Base-by-base conservation (phyloP, 768 basidiomycete genomes). In the Suillus cothurnatus region DNA sequence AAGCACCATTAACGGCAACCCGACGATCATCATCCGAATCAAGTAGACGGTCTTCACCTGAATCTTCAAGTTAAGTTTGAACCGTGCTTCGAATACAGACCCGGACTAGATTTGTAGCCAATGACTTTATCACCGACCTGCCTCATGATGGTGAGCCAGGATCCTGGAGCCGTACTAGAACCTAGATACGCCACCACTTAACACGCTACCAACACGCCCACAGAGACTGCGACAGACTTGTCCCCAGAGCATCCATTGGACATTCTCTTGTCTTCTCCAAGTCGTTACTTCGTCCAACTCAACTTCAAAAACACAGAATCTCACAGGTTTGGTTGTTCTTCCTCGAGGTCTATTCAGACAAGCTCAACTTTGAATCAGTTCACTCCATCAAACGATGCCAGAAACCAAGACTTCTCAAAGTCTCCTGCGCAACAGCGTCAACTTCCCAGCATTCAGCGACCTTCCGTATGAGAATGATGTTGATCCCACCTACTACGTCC, bases 381-480 rank as follows among this genome's bases (percentile, higher is more conserved):
- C 17, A 21, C 19, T 7, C 3, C 58, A 31, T 11, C 26, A 58
- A 38, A 59, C 28, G 0, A 59, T 59, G 58, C 41, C 58, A 4
- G 11, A 31, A 3, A 28, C 39, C 39, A 31, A 31, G 1, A 2
- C 12, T 28, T 28, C 39, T 7, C 6, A 41, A 59, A 41, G 58
- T 28, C 26, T 59, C 28, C 12, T 59, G 58, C 58, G 38, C 39
- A 59, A 65, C 6, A 23, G 71, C 72, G 19, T 66, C 17, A 65
- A 68, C 47, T 78, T 77, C 55, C 77, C 77, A 0, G 28, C 64
- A 9, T 76, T 75, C 45, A 9, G 7, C 15, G 64, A 67, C 36
- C 70, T 78, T 4, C 77, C 76, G 4, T 39, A 41, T 15, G 76
- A 77, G 49, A 39, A 73, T 36, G 68, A 65, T 26, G 49, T 69